Base-by-base conservation (phyloP, 2,329 filamentous ascomycete species). In the Cordyceps tenuipes region DNA sequence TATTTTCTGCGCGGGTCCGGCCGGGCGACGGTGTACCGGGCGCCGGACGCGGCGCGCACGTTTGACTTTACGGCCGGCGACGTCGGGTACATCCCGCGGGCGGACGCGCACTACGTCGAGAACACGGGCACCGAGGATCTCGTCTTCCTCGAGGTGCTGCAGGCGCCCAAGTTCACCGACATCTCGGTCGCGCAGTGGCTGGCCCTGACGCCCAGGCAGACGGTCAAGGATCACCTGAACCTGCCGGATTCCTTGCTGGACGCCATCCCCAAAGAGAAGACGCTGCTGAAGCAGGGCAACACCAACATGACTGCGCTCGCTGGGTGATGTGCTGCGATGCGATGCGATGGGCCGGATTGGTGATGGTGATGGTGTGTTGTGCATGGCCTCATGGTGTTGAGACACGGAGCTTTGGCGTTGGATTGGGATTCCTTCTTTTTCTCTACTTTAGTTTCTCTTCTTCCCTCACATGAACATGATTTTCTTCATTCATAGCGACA, bases 31-130 rank as follows among this genome's bases (percentile, higher is more conserved):
- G 75, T 84, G 29, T 85, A 79, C 70, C 65, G 72, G 23, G 82
- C 82, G 0, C 79, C 81, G 0, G 68, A 72, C 4, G 69, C 76
- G 2, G 76, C 78, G 1, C 75, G 77, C 51, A 85, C 82, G 0
- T 85, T 84, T 61, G 82, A 85, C 70, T 85, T 82, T 69, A 77
- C 76, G 7, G 80, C 81, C 21, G 82, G 82, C 17, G 81, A 84
- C 62, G 82, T 85, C 0, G 82, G 81, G 0, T 85, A 85, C 62
- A 79, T 86, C 12, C 81, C 82, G 4, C 59, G 60, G 12, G 65
- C 65, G 0, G 75, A 77, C 44, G 77, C 79, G 0, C 84, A 86
- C 67, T 86, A 85, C 63, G 72, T 86, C 19, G 82, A 86, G 71
- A 86, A 85, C 66, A 83, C 78, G 0, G 82, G 82, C 19, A 77